Evolutionary conservation across 495 filamentous ascomycete genomes (phyloP), one percentile per base, ranked within the genome.

Genomic region (Annulohypoxylon bovei): DNA sequence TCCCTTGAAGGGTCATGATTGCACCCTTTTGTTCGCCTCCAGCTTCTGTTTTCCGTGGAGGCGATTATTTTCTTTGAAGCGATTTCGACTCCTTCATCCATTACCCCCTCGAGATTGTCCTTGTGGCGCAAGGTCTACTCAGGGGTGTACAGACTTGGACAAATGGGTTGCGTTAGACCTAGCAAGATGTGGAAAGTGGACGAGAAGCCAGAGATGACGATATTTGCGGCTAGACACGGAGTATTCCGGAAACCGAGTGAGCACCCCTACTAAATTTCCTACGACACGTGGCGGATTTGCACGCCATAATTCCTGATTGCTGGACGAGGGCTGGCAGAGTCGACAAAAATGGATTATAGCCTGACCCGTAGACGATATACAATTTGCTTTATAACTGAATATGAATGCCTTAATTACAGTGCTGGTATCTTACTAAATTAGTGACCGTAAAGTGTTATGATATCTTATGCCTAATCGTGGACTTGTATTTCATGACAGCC

Each of bases 321-420:
- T 25, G 35, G 16, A 54, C 23, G 37, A 46, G 25, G 65, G 37
- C 50, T 47, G 28, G 27, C 47, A 28, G 8, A 49, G 8, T 20
- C 33, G 37, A 52, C 14, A 8, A 62, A 55, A 68, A 62, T 55
- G 65, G 49, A 56, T 52, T 47, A 62, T 55, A 50, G 30, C 39
- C 20, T 32, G 55, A 27, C 40, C 39, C 20, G 44, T 58, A 69
- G 44, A 69, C 6, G 22, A 59, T 63, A 69, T 33, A 63, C 60
- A 64, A 60, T 69, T 54, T 69, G 60, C 28, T 30, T 42, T 22
- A 37, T 16, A 39, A 18, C 53, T 56, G 20, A 23, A 37, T 56
- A 18, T 4, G 30, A 52, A 16, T 46, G 40, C 25, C 20, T 55
- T 54, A 20, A 28, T 52, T 35, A 54, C 16, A 20, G 20, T 14